Evolutionary conservation across 371 early-diverging fungal species (phyloP), one percentile per base, ranked within the genome.

Genomic region (Rhizopus sp.): DNA sequence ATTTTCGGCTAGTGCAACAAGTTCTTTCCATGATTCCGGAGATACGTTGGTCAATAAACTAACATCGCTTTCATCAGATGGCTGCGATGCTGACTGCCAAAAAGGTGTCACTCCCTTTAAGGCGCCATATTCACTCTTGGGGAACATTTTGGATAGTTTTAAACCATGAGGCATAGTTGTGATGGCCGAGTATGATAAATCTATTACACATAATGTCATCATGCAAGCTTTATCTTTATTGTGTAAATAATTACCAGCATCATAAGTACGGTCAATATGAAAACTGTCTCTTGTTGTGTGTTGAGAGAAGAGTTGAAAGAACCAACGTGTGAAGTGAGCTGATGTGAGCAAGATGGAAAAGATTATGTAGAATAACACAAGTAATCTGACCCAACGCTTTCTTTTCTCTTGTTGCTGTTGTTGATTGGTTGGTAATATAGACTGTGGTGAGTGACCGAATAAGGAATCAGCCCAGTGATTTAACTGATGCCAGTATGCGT

Each of bases 101-200:
- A 47, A 68, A 7, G 68, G 68, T 23, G 46, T 38, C 10, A 60
- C 44, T n/a, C 56, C 39, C 50, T 57, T 55, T 3, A 59, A 41
- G 42, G 58, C 44, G 15, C 60, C 50, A 42, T 66, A 61, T 12
- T 61, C 54, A 30, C 73, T 60, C 40, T 73, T 68, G 33, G 75
- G 63, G 52, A 80, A 70, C 23, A 77, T 45, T 50, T 80, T 80
- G 41, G 71, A 66, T 61, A 80, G 69, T 55, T 74, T 74, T 34
- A 77, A 45, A 15, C 69, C 71, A 47, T 69, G 64, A 29, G 80
- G 62, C 77, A 80, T 76, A 40, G 56, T 50, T 49, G 68, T 66
- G 35, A 77, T 17, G 7, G 63, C 41, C 23, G 76, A 75, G 59
- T 73, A 75, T n/a, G 70, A 16, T 16, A 60, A 38, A 41, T 73